Conservation (phyloP, 345 rosid species). For the Trapa bicornis region DNA sequence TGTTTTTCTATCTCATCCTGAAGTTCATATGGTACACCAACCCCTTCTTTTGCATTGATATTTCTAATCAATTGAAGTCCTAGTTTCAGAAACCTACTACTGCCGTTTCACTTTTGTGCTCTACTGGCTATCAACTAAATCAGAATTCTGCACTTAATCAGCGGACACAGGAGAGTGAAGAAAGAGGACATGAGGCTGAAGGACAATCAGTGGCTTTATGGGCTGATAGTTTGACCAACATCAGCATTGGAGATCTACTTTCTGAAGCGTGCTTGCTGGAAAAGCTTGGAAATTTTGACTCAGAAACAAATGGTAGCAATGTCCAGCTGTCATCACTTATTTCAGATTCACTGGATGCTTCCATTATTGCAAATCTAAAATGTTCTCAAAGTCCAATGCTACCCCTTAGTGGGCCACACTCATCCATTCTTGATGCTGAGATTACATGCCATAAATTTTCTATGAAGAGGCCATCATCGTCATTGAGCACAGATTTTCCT, state of each 20-base stretch:
- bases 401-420: slow-evolving; percentile 21
- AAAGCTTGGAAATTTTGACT: slow-evolving; percentile 13
- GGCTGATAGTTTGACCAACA: slow-evolving; percentile 51
- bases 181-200: slow-evolving; percentile 15
- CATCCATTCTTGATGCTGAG: slow-evolving; percentile 85
- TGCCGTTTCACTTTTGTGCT: not conserved
- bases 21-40: not conserved
- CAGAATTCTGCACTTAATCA: not conserved
- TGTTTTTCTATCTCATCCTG: slow-evolving; percentile 13
- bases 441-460: slow-evolving; percentile 85
- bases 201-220: slow-evolving; percentile 37
- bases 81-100: not conserved
- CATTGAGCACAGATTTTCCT: slow-evolving; percentile 20
- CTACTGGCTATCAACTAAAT: not conserved
- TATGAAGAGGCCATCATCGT: slow-evolving; percentile 30
- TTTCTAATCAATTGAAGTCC: not conserved
- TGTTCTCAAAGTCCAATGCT: slow-evolving; percentile 22
- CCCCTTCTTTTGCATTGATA: not conserved
- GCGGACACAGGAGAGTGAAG: slow-evolving; percentile 33
- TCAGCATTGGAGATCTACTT: slow-evolving; percentile 75
- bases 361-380: slow-evolving; percentile 27
- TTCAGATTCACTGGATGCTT: slow-evolving; percentile 70
- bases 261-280: slow-evolving; percentile 74
- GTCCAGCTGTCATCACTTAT: slow-evolving; percentile 31
- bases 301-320: slow-evolving; percentile 25